These are phyloP conservation scores for Mortierella sp. DNA, from an alignment of 371 early-diverging fungal genomes.

Conservation along the genomic window DNA sequence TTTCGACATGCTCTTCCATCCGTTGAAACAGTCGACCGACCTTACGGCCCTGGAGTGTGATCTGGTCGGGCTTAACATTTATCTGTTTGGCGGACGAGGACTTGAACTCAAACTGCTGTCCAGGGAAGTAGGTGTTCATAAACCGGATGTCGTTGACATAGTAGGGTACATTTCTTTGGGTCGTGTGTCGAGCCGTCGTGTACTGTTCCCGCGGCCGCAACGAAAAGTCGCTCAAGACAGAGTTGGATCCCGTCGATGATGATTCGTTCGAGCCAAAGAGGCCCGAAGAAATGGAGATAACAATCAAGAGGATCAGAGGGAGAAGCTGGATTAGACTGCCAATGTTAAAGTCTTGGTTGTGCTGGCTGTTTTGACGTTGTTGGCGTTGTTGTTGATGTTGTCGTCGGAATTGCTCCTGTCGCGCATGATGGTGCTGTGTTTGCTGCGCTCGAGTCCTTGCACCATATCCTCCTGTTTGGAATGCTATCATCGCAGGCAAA, in stretches of 20 bases:
- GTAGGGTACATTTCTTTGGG: conserved; percentile 32
- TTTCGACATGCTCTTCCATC: conserved; percentile 49
- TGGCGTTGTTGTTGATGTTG: conserved; percentile 38
- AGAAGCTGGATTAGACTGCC: conserved; percentile 38
- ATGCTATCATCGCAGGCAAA: conserved; percentile 23
- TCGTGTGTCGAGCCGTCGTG: conserved; percentile 37
- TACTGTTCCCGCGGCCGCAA: conserved; percentile 32
- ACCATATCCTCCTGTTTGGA: conserved; percentile 56
- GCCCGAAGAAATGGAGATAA: conserved; percentile 32
- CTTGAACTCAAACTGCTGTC: conserved; percentile 34
- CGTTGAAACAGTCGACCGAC: conserved; percentile 35
- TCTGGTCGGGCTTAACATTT: conserved; percentile 36
- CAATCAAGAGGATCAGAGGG: conserved; percentile 43
- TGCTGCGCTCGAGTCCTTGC: conserved; percentile 33
- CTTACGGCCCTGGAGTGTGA: conserved; percentile 28
- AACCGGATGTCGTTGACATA: conserved; percentile 47
- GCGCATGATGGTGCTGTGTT: conserved; percentile 26
- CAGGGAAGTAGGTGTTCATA: conserved; percentile 41
- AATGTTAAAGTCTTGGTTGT: conserved; percentile 5
- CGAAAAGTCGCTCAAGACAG: conserved; percentile 33
- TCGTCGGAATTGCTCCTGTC: conserved; percentile 29
- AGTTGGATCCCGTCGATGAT: conserved; percentile 8
- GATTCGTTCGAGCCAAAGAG: conserved; percentile 30
- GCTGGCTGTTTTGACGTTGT: conserved; percentile 15
- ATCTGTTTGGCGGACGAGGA: conserved; percentile 26